phyloP scores from a whole-genome alignment of 2,329 filamentous ascomycete genomes.

The Cytospora piceicola region DNA sequence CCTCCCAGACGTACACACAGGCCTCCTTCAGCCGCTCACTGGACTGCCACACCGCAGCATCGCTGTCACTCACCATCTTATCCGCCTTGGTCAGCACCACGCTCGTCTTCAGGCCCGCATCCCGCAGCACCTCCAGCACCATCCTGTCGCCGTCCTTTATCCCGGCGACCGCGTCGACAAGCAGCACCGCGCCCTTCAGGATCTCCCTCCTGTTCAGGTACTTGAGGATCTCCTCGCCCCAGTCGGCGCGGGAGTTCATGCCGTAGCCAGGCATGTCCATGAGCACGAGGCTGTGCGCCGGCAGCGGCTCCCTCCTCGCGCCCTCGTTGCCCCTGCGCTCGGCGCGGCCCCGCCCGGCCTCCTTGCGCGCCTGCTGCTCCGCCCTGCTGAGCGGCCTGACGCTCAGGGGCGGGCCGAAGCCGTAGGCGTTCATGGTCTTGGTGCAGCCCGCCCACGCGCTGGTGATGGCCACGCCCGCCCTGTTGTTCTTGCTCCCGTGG shows the following conservation, averaged over 20 bases:
- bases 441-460: constrained; percentile 58
- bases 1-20: constrained; percentile 39
- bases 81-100: constrained; percentile 63
- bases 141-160: constrained; percentile 53
- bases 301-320: constrained; percentile 42
- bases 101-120: constrained; percentile 49
- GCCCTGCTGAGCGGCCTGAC: constrained; percentile 30
- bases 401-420: constrained; percentile 50
- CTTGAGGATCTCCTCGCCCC: constrained; percentile 57
- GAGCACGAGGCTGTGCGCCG: constrained; percentile 52
- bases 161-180: constrained; percentile 58
- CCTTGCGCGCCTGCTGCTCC: constrained; percentile 16
- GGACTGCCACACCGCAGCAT: constrained; percentile 18
- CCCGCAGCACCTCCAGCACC: constrained; percentile 52
- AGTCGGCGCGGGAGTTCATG: constrained; percentile 45
- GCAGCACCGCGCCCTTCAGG: constrained; percentile 56
- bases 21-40: constrained; percentile 18
- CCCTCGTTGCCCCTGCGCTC: constrained; percentile 21
- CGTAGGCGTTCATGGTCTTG: constrained; percentile 59
- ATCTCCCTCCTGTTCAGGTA: constrained; percentile 53
- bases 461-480: constrained; percentile 56
- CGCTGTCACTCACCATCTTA: constrained; percentile 42
- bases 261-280: constrained; percentile 46
- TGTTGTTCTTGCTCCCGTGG: constrained; percentile 39
- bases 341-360: constrained; percentile 33